Conservation (phyloP, 331 rosid genomes). For the Malus hybrid region DNA sequence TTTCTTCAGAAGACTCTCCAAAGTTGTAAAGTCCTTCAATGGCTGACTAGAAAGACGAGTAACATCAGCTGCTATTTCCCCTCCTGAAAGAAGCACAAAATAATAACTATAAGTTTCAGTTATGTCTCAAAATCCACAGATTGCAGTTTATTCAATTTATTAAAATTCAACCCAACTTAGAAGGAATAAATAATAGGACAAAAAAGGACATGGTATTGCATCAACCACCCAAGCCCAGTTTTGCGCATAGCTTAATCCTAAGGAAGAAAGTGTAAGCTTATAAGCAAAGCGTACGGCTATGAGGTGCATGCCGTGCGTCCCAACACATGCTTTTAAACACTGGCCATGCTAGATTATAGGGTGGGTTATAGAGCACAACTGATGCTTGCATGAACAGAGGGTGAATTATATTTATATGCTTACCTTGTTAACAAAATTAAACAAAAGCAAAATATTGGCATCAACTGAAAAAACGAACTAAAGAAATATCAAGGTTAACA, state of each 20-base stretch:
- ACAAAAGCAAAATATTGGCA: neutral
- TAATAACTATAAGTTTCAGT: neutral
- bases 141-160: neutral
- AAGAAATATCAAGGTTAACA: neutral
- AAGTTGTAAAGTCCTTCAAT: conserved; percentile 67
- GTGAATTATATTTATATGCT: neutral
- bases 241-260: no score
- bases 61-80: conserved; percentile 75
- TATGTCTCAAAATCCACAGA: neutral
- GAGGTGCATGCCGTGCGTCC: no score
- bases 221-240: no score
- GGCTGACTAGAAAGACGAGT: conserved; percentile 66
- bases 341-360: neutral
- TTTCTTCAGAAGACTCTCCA: conserved; percentile 96
- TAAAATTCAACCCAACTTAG: neutral
- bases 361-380: neutral
- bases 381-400: neutral
- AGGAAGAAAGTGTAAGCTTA: no score
- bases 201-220: no score
- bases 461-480: neutral
- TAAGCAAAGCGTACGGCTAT: no score
- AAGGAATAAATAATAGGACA: neutral
- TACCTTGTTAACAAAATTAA: neutral
- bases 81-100: conserved; percentile 42
- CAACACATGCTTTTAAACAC: neutral